Evolutionary conservation across 2,329 filamentous ascomycete species (phyloP).

Genomic region (Aspergillus viridinutans): DNA sequence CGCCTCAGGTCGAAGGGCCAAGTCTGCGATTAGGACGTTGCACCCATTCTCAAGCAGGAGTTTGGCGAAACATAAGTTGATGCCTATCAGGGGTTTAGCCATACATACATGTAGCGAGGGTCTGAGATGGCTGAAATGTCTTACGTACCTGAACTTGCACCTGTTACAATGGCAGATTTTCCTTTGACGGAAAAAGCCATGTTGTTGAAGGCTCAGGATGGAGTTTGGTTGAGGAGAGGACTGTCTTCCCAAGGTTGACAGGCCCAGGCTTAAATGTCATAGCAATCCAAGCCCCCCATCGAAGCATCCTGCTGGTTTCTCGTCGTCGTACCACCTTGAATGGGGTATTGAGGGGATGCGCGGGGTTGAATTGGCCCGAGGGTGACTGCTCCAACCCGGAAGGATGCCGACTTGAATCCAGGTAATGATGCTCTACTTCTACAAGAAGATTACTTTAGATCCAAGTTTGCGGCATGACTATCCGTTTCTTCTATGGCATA

Average conservation of each 20-base stretch:
- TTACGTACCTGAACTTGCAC: conserved; percentile 49
- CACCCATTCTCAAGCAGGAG: conserved; percentile 43
- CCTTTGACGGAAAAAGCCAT: conserved; percentile 42
- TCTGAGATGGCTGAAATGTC: not conserved
- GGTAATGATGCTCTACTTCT: too few relatives aligned
- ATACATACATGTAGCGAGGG: not conserved
- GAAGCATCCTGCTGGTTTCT: too few relatives aligned
- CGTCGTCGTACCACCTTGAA: not conserved
- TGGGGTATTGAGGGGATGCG: conserved; percentile 6
- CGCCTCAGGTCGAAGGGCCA: conserved; percentile 44
- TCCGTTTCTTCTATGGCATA: not conserved
- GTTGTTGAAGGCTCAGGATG: not conserved
- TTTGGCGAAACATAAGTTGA: conserved; percentile 44
- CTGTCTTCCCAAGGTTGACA: not conserved
- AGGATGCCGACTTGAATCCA: conserved; percentile 3
- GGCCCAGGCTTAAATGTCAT: not conserved
- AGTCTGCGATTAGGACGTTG: conserved; percentile 45
- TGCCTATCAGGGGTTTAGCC: conserved; percentile 30
- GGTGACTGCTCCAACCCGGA: conserved; percentile 5
- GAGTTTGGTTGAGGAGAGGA: not conserved
- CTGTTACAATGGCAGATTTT: conserved; percentile 52
- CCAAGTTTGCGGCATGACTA: not conserved
- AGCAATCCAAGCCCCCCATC: too few relatives aligned
- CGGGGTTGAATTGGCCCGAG: conserved; percentile 12
- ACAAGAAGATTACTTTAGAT: not conserved